These are phyloP conservation scores for Lactifluus volemus DNA, from an alignment of 768 basidiomycete species.

Conservation along the genomic window DNA sequence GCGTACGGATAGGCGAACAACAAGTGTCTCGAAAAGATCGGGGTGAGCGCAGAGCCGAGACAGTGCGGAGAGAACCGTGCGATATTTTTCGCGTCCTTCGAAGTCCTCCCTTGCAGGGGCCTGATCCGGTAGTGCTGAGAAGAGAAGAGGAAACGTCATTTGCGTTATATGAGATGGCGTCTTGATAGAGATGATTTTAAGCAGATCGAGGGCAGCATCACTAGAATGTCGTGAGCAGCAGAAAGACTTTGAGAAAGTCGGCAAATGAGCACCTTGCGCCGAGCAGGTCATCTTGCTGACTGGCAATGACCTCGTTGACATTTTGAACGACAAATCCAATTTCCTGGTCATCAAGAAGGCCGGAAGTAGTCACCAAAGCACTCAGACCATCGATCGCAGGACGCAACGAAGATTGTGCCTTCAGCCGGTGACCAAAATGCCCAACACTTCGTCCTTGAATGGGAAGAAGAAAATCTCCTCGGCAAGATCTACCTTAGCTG, in stretches of 20 bases:
- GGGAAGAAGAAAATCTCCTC: constrained; percentile 32
- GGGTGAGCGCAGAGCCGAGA: constrained; percentile 63
- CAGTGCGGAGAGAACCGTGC: constrained; percentile 60
- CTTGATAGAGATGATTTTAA: constrained; percentile 51
- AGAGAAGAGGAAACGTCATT: constrained; percentile 74
- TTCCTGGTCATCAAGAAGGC: constrained; percentile 63
- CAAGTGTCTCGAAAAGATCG: constrained; percentile 76
- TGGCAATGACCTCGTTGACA: constrained; percentile 58
- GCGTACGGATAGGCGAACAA: constrained; percentile 68
- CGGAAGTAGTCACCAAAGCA: constrained; percentile 53
- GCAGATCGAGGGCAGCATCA: constrained; percentile 48
- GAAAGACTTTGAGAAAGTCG: background rate
- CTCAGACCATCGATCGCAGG: constrained; percentile 60
- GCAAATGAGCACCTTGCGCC: constrained; percentile 39
- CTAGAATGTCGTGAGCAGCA: constrained; percentile 29
- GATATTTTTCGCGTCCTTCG: constrained; percentile 51
- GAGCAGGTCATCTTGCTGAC: constrained; percentile 29
- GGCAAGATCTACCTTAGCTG: constrained; percentile 14
- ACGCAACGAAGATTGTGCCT: constrained; percentile 39
- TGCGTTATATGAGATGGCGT: constrained; percentile 58
- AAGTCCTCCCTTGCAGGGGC: constrained; percentile 48
- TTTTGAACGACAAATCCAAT: constrained; percentile 71
- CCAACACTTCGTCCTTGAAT: constrained; percentile 72
- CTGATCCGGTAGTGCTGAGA: constrained; percentile 60
- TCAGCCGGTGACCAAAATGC: constrained; percentile 52